Percentiles rank a stretch among this genome's conserved stretches.
These are phyloP conservation scores for Asterophora lycoperdoides DNA, from an alignment of 768 basidiomycete species.

Conservation along the genomic window DNA sequence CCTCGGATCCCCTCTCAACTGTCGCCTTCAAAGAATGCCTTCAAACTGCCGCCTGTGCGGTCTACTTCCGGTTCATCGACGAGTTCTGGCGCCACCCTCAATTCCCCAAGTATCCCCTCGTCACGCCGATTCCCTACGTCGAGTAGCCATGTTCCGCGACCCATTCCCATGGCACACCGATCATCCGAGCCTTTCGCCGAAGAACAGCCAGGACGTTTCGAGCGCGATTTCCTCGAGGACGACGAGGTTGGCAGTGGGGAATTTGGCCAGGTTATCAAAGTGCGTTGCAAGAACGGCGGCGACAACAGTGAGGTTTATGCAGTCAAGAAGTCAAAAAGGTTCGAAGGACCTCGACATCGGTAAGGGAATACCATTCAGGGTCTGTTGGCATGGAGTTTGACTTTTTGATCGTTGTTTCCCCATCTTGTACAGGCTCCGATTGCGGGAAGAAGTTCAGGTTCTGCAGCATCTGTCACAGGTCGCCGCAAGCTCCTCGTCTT, in stretches of 20 bases:
- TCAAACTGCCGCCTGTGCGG: conserved; percentile 38
- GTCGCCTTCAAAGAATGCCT: conserved; percentile 42
- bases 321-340: conserved; percentile 91
- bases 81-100: conserved; percentile 41
- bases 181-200: conserved; percentile 40
- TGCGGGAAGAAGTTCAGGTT: conserved; percentile 93
- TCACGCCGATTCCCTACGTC: conserved; percentile 22
- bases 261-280: conserved; percentile 91
- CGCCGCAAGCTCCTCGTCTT: conserved; percentile 27
- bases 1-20: conserved; percentile 44
- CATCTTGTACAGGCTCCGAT: conserved; percentile 54
- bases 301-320: conserved; percentile 61
- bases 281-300: conserved; percentile 57
- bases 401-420: conserved; percentile 15
- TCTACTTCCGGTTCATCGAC: conserved; percentile 59
- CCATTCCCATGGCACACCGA: conserved; percentile 24
- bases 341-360: conserved; percentile 90
- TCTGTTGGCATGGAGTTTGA: conserved; percentile 27
- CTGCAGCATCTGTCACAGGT: conserved; percentile 65
- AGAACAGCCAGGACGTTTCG: conserved; percentile 63
- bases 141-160: conserved; percentile 8
- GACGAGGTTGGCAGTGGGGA: conserved; percentile 87
- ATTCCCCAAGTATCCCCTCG: conserved; percentile 39
- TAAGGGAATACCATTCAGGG: conserved; percentile 35
- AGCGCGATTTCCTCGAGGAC: conserved; percentile 74